Evolutionary conservation across 352 stramenopile genomes (phyloP).

Genomic region (Pythium aphanidermatum): DNA sequence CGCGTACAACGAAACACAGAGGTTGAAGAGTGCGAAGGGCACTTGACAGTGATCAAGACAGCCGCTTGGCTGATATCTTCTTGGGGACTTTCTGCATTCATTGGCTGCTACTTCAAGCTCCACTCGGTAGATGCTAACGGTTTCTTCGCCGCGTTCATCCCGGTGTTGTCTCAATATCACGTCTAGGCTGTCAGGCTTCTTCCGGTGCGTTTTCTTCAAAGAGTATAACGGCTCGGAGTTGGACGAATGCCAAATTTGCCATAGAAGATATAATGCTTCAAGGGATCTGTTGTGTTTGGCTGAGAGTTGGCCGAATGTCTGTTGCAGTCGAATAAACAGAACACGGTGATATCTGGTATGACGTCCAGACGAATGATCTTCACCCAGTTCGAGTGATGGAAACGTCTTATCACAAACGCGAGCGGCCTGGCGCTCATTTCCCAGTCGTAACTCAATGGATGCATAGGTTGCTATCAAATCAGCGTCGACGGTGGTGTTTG

Average conservation of each 20-base stretch:
- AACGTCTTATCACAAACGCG: conserved; percentile 55
- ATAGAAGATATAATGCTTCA: conserved; percentile 11
- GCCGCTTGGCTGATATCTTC: not conserved
- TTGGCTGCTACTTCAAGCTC: conserved; percentile 34
- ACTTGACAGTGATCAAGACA: not conserved
- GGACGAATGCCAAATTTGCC: conserved; percentile 21
- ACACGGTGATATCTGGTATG: conserved; percentile 64
- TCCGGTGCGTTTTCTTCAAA: conserved; percentile 31
- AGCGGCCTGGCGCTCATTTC: conserved; percentile 34
- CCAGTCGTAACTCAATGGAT: conserved; percentile 36
- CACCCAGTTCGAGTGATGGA: too few relatives aligned
- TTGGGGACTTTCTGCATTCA: conserved; percentile 21
- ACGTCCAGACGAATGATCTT: too few relatives aligned
- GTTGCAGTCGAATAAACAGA: conserved; percentile 37
- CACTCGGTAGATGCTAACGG: conserved; percentile 32
- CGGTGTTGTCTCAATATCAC: conserved; percentile 8
- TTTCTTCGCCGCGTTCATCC: conserved; percentile 12
- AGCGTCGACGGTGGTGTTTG: conserved; percentile 1
- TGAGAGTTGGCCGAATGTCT: too few relatives aligned
- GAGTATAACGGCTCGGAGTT: conserved; percentile 25
- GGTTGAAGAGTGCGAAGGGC: conserved; percentile 55
- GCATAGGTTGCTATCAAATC: conserved; percentile 30
- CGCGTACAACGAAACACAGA: conserved; percentile 49
- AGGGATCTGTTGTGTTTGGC: not conserved
- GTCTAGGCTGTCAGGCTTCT: conserved; percentile 7